phyloP scores from a whole-genome alignment of 345 rosid species.

The Theobroma cacao region DNA sequence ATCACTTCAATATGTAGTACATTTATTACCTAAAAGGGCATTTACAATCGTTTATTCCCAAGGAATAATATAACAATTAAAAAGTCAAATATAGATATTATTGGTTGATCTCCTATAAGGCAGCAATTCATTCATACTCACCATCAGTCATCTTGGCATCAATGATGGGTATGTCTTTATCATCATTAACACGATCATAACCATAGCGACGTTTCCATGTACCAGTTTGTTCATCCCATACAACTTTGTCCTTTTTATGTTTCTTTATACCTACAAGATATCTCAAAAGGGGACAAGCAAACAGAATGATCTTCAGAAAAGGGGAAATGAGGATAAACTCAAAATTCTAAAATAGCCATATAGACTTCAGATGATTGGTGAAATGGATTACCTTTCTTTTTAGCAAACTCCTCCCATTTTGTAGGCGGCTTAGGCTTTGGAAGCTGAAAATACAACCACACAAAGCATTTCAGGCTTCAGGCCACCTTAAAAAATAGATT shows the following conservation, averaged over 20 bases:
- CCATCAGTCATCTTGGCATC: conserved; percentile 89
- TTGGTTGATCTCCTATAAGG: not conserved
- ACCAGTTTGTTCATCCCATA: conserved; percentile 82
- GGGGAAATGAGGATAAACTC: not conserved
- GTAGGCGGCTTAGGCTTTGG: conserved; percentile 60
- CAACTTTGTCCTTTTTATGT: conserved; percentile 75
- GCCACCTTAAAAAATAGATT: not conserved
- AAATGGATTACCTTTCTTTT: conserved; percentile 43
- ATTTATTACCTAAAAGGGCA: not conserved
- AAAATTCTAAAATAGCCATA: not conserved
- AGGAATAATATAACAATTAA: not conserved
- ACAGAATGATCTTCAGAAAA: not conserved
- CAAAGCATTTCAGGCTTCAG: not conserved
- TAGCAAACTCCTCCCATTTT: conserved; percentile 51
- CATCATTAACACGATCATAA: conserved; percentile 91
- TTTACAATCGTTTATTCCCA: not conserved
- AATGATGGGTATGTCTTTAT: conserved; percentile 73
- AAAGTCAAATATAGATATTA: not conserved
- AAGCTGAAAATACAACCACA: conserved; percentile 33
- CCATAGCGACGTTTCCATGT: conserved; percentile 87
- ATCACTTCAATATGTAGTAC: not conserved
- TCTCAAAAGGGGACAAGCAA: not conserved
- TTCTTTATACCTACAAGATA: conserved; percentile 70
- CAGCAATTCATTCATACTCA: conserved; percentile 22
- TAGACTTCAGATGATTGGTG: not conserved